A percentile compares a stretch with the other conserved stretches of the same genome.
phyloP scores from a whole-genome alignment of 192 early-diverging fungal genomes.

The Mortierella antarctica region DNA sequence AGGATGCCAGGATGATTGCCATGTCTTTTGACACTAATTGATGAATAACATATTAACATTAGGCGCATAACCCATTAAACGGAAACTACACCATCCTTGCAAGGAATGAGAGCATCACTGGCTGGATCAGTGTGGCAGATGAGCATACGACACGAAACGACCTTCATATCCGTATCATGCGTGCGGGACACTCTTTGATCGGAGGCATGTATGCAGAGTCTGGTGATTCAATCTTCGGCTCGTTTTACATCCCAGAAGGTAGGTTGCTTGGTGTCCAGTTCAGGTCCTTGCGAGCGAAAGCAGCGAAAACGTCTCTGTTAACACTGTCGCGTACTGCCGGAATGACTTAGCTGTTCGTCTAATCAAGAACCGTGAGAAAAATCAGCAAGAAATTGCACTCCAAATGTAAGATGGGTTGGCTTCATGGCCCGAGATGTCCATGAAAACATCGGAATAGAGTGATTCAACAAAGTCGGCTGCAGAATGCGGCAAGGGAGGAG shows the following conservation, averaged over 20 bases:
- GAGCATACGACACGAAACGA: slow-evolving; percentile 61
- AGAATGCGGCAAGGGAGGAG: not conserved
- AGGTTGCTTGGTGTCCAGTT: slow-evolving; percentile 14
- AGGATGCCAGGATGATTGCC: not conserved
- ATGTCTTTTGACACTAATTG: not conserved
- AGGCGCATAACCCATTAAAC: slow-evolving; percentile 31
- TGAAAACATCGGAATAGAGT: not conserved
- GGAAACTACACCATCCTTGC: slow-evolving; percentile 63
- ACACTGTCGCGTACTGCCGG: not conserved
- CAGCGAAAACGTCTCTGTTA: not conserved
- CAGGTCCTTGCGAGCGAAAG: not conserved
- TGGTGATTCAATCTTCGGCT: slow-evolving; percentile 79
- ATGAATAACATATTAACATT: no score
- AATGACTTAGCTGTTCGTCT: slow-evolving; percentile 49
- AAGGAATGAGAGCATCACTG: slow-evolving; percentile 83
- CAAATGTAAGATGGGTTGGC: slow-evolving; percentile 39
- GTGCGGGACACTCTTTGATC: slow-evolving; percentile 89
- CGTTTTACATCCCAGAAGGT: slow-evolving; percentile 88
- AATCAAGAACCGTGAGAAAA: slow-evolving; percentile 42
- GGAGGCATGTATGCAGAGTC: slow-evolving; percentile 81
- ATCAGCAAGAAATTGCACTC: slow-evolving; percentile 23
- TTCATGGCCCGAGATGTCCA: not conserved
- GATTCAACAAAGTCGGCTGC: no score
- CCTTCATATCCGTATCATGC: slow-evolving; percentile 74
- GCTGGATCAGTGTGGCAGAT: slow-evolving; percentile 80